Evolutionary conservation across 1,139 yeast species (phyloP).

Genomic region (Suhomyces atakaporum): DNA sequence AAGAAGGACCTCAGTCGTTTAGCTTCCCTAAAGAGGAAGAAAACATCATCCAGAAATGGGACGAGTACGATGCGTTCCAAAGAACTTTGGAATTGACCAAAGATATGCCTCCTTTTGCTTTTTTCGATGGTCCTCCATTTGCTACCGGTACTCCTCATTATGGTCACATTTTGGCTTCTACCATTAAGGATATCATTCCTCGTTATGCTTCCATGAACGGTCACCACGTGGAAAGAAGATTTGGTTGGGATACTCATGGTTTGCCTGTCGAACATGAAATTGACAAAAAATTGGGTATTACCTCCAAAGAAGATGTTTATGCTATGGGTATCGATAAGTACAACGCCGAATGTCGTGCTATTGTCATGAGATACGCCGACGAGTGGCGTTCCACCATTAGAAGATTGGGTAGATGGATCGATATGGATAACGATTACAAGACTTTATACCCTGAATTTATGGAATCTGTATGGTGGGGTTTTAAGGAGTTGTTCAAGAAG

Average conservation of each 20-base stretch:
- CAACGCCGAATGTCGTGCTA: constrained; percentile 90
- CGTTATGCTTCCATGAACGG: constrained; percentile 98
- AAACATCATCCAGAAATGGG: constrained; percentile 77
- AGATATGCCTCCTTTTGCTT: constrained; percentile 85
- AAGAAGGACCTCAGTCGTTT: constrained; percentile 35
- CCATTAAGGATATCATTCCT: constrained; percentile 95
- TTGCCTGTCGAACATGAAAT: constrained; percentile 97
- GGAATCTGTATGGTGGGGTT: constrained; percentile 99
- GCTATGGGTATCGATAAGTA: constrained; percentile 91
- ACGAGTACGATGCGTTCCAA: constrained; percentile 89
- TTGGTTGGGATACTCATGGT: constrained; percentile 99
- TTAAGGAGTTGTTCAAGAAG: constrained; percentile 82
- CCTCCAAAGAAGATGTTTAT: constrained; percentile 92
- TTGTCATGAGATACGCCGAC: constrained; percentile 94
- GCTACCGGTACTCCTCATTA: constrained; percentile 99
- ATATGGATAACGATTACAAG: constrained; percentile 97
- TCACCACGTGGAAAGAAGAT: constrained; percentile 91
- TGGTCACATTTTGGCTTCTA: constrained; percentile 95
- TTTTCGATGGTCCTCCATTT: constrained; percentile 98
- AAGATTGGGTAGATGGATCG: constrained; percentile 98
- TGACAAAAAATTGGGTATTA: constrained; percentile 94
- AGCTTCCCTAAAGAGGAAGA: constrained; percentile 90
- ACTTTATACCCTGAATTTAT: constrained; percentile 92
- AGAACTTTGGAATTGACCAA: constrained; percentile 80
- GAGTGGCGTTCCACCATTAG: constrained; percentile 94